A percentile compares a stretch with the other conserved stretches of the same genome.
Evolutionary conservation across 371 early-diverging fungal genomes (phyloP).

Genomic region (Funneliformis caledonium): DNA sequence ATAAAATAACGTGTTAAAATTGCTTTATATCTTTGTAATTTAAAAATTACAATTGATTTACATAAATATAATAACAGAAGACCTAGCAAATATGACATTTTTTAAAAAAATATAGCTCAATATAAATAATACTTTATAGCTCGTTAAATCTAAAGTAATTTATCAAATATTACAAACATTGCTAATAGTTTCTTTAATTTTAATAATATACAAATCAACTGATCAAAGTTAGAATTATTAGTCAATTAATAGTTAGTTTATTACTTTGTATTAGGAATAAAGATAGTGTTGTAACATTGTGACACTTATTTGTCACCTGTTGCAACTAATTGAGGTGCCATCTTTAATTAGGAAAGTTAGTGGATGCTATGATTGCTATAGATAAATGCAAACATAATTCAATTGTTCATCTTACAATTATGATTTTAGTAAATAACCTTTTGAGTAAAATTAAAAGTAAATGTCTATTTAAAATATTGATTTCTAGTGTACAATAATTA

Average conservation of each 20-base stretch:
- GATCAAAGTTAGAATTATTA: no score
- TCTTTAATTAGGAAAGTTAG: no score
- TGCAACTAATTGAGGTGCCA: no score
- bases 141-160: no score
- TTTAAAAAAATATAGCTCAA: neutral
- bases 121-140: neutral
- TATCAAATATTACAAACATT: no score
- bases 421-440: neutral
- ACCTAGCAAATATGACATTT: slow-evolving; percentile 7
- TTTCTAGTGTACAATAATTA: neutral
- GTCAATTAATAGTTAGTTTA: no score
- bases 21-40: neutral
- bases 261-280: no score
- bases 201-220: no score
- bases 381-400: neutral
- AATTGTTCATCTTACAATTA: neutral
- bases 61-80: neutral
- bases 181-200: no score
- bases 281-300: no score
- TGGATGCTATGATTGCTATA: neutral
- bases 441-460: neutral
- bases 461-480: neutral
- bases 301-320: no score
- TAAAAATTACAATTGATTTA: neutral
- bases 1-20: neutral